These are phyloP conservation scores for Mycena belliarum DNA, from an alignment of 768 basidiomycete species.

Conservation along the genomic window DNA sequence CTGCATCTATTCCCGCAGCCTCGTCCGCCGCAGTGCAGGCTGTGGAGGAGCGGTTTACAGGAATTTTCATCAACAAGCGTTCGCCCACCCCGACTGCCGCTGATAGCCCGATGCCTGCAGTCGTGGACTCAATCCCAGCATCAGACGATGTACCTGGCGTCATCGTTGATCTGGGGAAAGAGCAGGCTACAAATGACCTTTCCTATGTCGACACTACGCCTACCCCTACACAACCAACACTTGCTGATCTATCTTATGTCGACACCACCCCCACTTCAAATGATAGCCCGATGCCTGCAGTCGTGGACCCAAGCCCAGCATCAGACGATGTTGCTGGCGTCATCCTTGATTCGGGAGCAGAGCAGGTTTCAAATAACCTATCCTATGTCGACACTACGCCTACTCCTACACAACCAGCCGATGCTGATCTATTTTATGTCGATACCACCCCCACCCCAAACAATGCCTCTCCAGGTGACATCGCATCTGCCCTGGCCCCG, in stretches of 20 bases:
- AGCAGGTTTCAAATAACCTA: not conserved
- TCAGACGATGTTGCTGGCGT: too few species aligned
- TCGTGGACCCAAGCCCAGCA: too few species aligned
- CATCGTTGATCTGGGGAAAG: too few species aligned
- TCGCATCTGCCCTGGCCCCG: constrained; percentile 22
- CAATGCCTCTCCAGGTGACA: constrained; percentile 12
- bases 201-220: not conserved
- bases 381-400: not conserved
- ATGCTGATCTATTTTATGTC: constrained; percentile 33
- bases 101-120: constrained; percentile 7
- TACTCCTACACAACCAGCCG: not conserved
- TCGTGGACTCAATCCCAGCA: too few species aligned
- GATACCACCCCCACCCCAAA: constrained; percentile 35
- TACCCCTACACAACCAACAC: not conserved
- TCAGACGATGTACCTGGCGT: too few species aligned
- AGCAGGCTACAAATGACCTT: not conserved
- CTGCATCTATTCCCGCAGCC: constrained; percentile 18
- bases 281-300: not conserved
- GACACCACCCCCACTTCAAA: constrained; percentile 35
- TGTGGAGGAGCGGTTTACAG: constrained; percentile 38
- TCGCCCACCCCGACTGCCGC: not conserved
- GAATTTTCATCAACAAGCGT: constrained; percentile 36
- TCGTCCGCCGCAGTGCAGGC: constrained; percentile 14
- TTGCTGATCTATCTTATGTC: constrained; percentile 33
- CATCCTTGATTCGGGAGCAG: too few species aligned